phyloP scores from a whole-genome alignment of 208 protist species.

The Trypanosoma avium region DNA sequence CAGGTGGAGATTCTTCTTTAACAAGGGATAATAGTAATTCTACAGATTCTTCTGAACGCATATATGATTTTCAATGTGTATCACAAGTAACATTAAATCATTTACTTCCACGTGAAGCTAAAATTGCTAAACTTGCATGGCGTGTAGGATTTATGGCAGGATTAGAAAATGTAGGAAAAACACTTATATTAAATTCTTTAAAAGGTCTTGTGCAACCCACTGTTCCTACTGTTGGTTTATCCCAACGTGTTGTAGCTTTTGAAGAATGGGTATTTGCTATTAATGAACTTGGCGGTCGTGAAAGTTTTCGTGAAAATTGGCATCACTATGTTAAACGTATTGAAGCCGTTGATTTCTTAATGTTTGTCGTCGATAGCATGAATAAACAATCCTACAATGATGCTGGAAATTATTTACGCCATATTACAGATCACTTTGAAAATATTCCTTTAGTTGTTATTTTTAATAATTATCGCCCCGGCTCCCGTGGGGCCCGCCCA shows the following conservation, averaged over 20 bases:
- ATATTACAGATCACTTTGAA: constrained; percentile 50
- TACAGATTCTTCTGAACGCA: not conserved
- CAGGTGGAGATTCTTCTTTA: not conserved
- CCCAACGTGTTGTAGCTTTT: constrained; percentile 70
- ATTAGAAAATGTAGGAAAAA: constrained; percentile 83
- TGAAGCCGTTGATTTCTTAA: constrained; percentile 64
- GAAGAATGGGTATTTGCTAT: constrained; percentile 81
- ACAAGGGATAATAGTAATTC: not conserved
- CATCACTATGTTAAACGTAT: constrained; percentile 68
- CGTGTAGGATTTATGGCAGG: constrained; percentile 71
- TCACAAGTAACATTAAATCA: constrained; percentile 60
- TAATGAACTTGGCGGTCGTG: constrained; percentile 83
- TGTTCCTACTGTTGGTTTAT: constrained; percentile 78
- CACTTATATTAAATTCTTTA: constrained; percentile 75
- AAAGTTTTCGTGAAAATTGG: constrained; percentile 82
- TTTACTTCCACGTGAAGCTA: constrained; percentile 72
- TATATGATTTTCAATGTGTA: constrained; percentile 64
- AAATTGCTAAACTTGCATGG: constrained; percentile 50
- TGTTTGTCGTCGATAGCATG: constrained; percentile 78
- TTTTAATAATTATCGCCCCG: constrained; percentile 80
- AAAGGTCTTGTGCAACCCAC: constrained; percentile 60
- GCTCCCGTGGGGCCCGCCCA: constrained; percentile 30
- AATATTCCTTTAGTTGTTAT: constrained; percentile 64
- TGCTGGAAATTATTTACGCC: constrained; percentile 57
- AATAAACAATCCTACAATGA: constrained; percentile 41